Conservation (phyloP, 2,329 filamentous ascomycete species). For the Aspergillus hortae region DNA sequence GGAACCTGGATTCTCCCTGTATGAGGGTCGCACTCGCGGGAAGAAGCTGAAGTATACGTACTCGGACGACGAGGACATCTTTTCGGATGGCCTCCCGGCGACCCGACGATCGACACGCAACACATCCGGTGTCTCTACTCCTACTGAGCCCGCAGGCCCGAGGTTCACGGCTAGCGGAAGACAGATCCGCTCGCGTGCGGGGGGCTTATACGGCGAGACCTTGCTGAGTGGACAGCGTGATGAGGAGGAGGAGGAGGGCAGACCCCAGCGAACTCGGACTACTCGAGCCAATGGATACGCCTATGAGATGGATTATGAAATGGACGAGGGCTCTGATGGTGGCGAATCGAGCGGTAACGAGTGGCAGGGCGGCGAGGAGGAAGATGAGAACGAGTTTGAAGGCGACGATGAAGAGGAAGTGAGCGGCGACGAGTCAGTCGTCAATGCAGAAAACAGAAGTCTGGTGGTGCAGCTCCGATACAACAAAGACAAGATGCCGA, state of each 20-base stretch:
- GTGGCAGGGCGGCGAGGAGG: constrained; percentile 72
- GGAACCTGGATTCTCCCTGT: constrained; percentile 85
- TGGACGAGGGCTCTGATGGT: constrained; percentile 64
- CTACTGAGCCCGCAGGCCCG: constrained; percentile 63
- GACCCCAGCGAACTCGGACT: constrained; percentile 36
- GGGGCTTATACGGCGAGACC: constrained; percentile 53
- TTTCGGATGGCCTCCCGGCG: constrained; percentile 61
- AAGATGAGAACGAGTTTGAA: constrained; percentile 66
- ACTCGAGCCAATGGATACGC: constrained; percentile 37
- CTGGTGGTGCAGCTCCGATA: constrained; percentile 70
- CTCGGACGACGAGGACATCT: constrained; percentile 79
- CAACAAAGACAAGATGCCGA: constrained; percentile 26
- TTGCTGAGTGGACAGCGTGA: constrained; percentile 54
- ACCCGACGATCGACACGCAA: constrained; percentile 63
- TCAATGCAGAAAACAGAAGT: constrained; percentile 53
- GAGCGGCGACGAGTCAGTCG: constrained; percentile 45
- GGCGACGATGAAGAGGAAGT: constrained; percentile 44
- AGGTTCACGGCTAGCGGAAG: constrained; percentile 79
- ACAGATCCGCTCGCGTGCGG: constrained; percentile 62
- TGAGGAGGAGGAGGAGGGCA: constrained; percentile 46
- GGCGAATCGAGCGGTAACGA: constrained; percentile 61
- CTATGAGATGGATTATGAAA: constrained; percentile 60
- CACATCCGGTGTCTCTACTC: constrained; percentile 65
- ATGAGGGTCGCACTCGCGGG: constrained; percentile 92
- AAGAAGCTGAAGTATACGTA: constrained; percentile 97